Conservation (phyloP, 2,329 filamentous ascomycete genomes). For the Neobulgaria alba region DNA sequence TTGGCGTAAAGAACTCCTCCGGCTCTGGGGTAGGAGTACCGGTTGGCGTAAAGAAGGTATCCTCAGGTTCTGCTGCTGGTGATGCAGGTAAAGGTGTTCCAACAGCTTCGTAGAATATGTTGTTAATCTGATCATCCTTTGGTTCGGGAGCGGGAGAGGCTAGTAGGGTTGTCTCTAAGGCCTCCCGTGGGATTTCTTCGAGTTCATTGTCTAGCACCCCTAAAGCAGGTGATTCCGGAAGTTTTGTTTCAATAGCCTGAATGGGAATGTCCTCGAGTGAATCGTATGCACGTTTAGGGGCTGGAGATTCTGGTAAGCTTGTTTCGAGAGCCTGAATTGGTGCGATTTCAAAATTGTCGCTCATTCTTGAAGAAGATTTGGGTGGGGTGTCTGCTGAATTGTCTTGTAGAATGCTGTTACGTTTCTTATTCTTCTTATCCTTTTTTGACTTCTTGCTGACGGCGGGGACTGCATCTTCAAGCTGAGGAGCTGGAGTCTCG, state of each 20-base stretch:
- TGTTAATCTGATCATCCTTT: not conserved
- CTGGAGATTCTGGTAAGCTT: not conserved
- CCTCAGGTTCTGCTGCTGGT: too few relatives aligned
- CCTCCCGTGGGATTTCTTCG: not conserved
- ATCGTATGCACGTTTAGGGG: not conserved
- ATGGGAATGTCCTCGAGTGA: not conserved
- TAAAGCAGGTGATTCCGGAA: not conserved
- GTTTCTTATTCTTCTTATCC: conserved; percentile 17
- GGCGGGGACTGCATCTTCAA: not conserved
- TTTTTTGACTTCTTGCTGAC: conserved; percentile 7
- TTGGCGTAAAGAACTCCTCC: conserved; percentile 1
- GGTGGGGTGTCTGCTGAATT: conserved; percentile 3
- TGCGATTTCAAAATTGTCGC: not conserved
- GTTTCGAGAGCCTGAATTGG: not conserved
- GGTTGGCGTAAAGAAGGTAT: not conserved
- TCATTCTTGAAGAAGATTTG: conserved; percentile 9
- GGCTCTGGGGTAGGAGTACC: not conserved
- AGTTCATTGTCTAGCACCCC: not conserved
- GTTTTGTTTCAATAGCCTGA: not conserved
- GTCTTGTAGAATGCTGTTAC: not conserved
- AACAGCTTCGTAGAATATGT: not conserved
- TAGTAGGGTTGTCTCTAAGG: not conserved
- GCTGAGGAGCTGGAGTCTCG: not conserved
- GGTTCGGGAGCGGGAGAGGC: not conserved
- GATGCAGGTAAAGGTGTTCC: too few relatives aligned